Conservation (phyloP, 495 filamentous ascomycete species). For the Thermothielavioides terrestris region DNA sequence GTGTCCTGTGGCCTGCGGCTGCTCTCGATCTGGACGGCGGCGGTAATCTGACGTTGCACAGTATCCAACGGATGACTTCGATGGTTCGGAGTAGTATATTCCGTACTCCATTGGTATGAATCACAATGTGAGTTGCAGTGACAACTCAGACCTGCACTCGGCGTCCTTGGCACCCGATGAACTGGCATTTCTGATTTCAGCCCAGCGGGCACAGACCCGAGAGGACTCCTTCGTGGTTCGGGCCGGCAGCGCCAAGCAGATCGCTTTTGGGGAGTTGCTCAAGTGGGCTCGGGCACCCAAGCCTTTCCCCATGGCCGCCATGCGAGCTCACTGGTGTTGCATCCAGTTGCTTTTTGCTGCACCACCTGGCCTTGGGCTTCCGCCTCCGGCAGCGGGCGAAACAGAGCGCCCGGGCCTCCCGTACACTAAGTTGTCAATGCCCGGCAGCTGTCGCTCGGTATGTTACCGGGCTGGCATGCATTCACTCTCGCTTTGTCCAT, state of each 20-base stretch:
- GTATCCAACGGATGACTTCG: too few species aligned
- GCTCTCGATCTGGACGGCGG: conserved; percentile 4
- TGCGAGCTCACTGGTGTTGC: neutral
- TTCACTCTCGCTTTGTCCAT: conserved; percentile 1
- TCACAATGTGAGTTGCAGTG: too few species aligned
- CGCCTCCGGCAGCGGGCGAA: neutral
- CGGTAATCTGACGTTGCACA: neutral
- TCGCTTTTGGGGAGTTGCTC: conserved; percentile 11
- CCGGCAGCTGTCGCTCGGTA: neutral
- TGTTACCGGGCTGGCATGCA: conserved; percentile 11
- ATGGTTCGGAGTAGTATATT: too few species aligned
- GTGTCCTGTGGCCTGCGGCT: neutral
- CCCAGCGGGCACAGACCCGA: conserved; percentile 4
- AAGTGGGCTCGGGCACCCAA: conserved; percentile 3
- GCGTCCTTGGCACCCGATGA: conserved; percentile 7
- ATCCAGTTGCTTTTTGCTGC: neutral
- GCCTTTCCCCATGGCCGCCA: neutral
- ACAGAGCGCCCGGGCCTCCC: neutral
- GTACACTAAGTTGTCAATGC: neutral
- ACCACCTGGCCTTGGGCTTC: neutral
- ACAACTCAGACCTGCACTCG: conserved; percentile 9
- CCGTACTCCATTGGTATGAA: too few species aligned
- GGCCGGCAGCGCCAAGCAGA: neutral
- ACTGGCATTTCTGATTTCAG: conserved; percentile 10
- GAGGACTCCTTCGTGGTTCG: neutral